Evolutionary conservation across 257 asterid species (phyloP).

Genomic region (Capsicum chinense): DNA sequence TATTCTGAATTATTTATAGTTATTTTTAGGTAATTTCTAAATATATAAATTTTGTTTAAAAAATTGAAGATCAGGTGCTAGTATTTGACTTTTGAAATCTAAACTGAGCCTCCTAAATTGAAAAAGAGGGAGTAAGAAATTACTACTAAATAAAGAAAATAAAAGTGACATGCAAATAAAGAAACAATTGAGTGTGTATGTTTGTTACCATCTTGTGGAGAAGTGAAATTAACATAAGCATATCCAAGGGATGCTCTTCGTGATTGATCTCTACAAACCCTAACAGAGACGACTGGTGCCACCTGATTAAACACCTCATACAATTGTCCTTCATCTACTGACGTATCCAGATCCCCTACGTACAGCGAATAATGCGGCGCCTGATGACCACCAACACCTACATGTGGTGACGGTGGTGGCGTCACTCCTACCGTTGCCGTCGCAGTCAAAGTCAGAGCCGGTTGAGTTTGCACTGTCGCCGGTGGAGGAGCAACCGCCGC

Average conservation of each 20-base stretch:
- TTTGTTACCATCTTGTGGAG: conserved; percentile 60
- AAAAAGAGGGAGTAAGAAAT: no score
- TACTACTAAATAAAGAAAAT: no score
- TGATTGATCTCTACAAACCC: conserved; percentile 76
- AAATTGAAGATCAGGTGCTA: no score
- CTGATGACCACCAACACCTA: conserved; percentile 16
- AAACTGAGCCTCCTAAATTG: no score
- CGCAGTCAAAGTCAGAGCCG: conserved; percentile 23
- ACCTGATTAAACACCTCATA: conserved; percentile 72
- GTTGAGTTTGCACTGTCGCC: conserved; percentile 40
- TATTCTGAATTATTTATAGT: no score
- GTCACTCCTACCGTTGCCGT: conserved; percentile 30
- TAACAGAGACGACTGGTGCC: conserved; percentile 66
- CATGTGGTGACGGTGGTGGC: conserved; percentile 40
- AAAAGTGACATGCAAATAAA: conserved; percentile 9
- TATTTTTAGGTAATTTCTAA: no score
- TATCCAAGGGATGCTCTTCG: conserved; percentile 65
- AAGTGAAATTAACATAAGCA: conserved; percentile 72
- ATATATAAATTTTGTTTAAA: no score
- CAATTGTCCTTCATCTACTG: conserved; percentile 66
- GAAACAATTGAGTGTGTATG: not conserved
- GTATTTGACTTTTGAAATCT: no score
- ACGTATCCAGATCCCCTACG: conserved; percentile 77
- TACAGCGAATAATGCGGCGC: conserved; percentile 55
- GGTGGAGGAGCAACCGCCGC: conserved; percentile 43